phyloP scores from a whole-genome alignment of 169 alveolate species.

The Plasmodium chabaudi region DNA sequence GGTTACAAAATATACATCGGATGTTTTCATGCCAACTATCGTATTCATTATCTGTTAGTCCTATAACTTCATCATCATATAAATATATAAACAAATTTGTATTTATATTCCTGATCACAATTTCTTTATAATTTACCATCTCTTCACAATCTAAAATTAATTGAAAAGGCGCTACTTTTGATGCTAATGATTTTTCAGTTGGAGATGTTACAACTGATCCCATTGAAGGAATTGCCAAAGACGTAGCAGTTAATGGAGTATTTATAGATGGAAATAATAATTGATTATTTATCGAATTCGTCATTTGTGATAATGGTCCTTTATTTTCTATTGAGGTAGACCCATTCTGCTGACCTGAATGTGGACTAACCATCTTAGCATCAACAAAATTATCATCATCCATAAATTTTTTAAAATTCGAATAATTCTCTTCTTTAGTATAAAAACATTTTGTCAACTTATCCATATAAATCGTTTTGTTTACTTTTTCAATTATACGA shows the following conservation, averaged over 20 bases:
- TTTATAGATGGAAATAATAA: not conserved
- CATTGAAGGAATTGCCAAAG: not conserved
- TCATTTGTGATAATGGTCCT: not conserved
- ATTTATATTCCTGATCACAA: constrained; percentile 12
- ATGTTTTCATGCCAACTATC: constrained; percentile 23
- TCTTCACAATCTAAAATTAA: constrained; percentile 11
- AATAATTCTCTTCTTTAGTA: constrained; percentile 9
- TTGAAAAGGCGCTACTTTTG: not conserved
- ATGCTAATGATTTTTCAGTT: not conserved
- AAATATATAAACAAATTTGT: constrained; percentile 14
- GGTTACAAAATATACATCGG: constrained; percentile 64
- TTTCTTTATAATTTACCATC: not conserved
- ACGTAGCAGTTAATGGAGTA: not conserved
- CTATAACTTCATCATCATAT: constrained; percentile 64
- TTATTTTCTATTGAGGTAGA: not conserved
- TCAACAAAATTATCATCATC: constrained; percentile 3
- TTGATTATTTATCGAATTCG: too few relatives aligned
- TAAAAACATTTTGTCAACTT: constrained; percentile 51
- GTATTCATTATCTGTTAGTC: constrained; percentile 47
- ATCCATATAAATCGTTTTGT: constrained; percentile 30
- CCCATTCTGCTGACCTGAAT: not conserved
- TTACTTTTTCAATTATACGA: constrained; percentile 49
- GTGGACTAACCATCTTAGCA: not conserved
- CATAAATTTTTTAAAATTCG: not conserved
- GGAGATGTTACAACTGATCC: not conserved